phyloP scores from a whole-genome alignment of 2,329 filamentous ascomycete genomes.

The Sordariomycetes sp. region DNA sequence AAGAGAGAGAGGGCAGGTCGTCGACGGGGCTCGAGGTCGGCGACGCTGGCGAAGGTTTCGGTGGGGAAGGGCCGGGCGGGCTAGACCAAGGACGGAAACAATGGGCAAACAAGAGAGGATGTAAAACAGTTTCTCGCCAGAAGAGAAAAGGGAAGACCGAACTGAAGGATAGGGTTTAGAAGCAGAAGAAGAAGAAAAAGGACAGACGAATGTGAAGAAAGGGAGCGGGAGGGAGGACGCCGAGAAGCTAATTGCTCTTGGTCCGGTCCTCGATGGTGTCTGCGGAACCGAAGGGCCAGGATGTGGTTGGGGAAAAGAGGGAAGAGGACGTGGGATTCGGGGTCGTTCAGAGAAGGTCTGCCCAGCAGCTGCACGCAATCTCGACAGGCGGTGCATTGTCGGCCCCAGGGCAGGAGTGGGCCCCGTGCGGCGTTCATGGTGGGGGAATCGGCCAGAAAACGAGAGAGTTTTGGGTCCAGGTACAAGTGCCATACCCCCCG shows the following conservation, averaged over 20 bases:
- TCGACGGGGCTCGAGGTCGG: slow-evolving; percentile 9
- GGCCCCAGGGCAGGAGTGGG: not conserved
- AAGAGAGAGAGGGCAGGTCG: slow-evolving; percentile 12
- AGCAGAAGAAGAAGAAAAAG: slow-evolving; percentile 11
- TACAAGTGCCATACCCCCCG: not conserved
- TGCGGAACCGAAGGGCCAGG: slow-evolving; percentile 4
- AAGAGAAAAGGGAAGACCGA: slow-evolving; percentile 8
- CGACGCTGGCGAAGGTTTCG: slow-evolving; percentile 13
- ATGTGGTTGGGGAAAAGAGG: slow-evolving; percentile 6
- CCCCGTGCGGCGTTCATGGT: not conserved
- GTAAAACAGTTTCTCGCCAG: slow-evolving; percentile 8
- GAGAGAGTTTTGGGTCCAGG: not conserved
- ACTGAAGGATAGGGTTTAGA: slow-evolving; percentile 8
- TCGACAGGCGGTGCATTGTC: not conserved
- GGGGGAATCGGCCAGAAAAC: not conserved
- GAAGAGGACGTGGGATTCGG: slow-evolving; percentile 8
- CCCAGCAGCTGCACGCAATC: slow-evolving; percentile 4
- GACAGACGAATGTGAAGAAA: slow-evolving; percentile 15
- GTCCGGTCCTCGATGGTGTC: slow-evolving; percentile 7
- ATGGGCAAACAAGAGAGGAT: slow-evolving; percentile 10
- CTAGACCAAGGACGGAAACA: slow-evolving; percentile 8
- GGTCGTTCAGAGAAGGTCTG: slow-evolving; percentile 6
- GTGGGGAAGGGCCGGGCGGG: slow-evolving; percentile 8
- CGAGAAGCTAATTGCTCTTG: slow-evolving; percentile 4
- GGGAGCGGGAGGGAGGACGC: slow-evolving; percentile 15